Percentiles rank a stretch among this genome's conserved stretches.
phyloP scores from a whole-genome alignment of 116 monocot species.

The Dioscorea cayenensis region DNA sequence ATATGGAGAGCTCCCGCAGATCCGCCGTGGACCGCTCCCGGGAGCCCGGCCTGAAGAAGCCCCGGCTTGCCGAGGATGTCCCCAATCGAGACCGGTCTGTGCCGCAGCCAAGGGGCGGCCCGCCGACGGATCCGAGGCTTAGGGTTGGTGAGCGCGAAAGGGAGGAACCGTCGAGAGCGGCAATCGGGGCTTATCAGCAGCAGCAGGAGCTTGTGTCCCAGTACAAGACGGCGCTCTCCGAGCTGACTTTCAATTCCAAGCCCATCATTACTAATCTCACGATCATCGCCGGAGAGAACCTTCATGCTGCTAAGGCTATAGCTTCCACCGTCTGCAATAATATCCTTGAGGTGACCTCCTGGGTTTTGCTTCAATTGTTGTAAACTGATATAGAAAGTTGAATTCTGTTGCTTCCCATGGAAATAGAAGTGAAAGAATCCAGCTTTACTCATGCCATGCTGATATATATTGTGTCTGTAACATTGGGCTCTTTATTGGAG shows the following conservation, averaged over 20 bases:
- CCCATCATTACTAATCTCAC: slow-evolving; percentile 98
- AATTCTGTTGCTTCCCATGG: neutral
- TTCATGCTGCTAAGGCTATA: slow-evolving; percentile 78
- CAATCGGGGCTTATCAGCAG: slow-evolving; percentile 14
- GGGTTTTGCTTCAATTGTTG: neutral
- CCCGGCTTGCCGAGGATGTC: slow-evolving; percentile 30
- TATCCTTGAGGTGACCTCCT: slow-evolving; percentile 72
- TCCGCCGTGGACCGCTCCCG: slow-evolving; percentile 45
- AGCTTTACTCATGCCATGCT: no score
- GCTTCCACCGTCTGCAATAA: slow-evolving; percentile 69
- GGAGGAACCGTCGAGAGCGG: slow-evolving; percentile 16
- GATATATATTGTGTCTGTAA: neutral
- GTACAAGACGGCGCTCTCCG: slow-evolving; percentile 84
- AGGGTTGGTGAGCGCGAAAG: slow-evolving; percentile 10
- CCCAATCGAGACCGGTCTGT: neutral
- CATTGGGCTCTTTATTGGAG: neutral
- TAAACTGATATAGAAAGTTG: neutral
- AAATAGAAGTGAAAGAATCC: neutral
- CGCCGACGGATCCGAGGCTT: slow-evolving; percentile 15
- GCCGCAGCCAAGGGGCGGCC: neutral
- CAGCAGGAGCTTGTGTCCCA: slow-evolving; percentile 70
- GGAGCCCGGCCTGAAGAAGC: slow-evolving; percentile 43
- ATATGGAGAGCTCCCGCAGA: slow-evolving; percentile 80
- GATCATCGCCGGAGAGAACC: slow-evolving; percentile 98
- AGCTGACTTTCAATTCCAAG: slow-evolving; percentile 98